Conservation (phyloP, 768 basidiomycete species). For the Xerocomellus intermedius region DNA sequence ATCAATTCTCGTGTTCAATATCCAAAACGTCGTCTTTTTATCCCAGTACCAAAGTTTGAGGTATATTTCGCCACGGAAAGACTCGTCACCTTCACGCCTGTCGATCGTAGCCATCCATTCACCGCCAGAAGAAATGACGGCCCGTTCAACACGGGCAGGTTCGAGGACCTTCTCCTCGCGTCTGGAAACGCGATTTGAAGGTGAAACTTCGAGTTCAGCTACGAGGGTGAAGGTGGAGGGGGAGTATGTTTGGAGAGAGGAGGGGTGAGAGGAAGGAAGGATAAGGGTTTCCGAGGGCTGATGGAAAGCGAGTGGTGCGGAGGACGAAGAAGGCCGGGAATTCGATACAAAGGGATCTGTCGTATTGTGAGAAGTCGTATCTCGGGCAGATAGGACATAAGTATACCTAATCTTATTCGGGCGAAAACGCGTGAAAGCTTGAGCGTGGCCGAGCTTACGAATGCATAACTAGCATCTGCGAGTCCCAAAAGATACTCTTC, state of each 20-base stretch:
- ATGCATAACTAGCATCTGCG: slow-evolving; percentile 75
- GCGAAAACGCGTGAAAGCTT: slow-evolving; percentile 72
- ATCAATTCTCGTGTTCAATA: slow-evolving; percentile 86
- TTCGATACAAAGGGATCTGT: slow-evolving; percentile 38
- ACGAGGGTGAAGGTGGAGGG: slow-evolving; percentile 66
- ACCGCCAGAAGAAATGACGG: slow-evolving; percentile 63
- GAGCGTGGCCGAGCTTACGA: slow-evolving; percentile 69
- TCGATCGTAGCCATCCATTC: slow-evolving; percentile 95
- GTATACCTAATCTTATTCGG: slow-evolving; percentile 73
- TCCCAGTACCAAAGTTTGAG: slow-evolving; percentile 94
- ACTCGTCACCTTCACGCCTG: slow-evolving; percentile 62
- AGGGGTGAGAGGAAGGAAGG: slow-evolving; percentile 91
- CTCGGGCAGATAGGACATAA: not conserved
- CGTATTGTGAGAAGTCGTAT: not conserved
- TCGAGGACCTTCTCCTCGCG: slow-evolving; percentile 75
- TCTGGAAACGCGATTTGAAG: slow-evolving; percentile 87
- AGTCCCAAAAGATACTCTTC: slow-evolving; percentile 89
- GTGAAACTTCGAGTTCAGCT: slow-evolving; percentile 88
- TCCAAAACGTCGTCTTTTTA: slow-evolving; percentile 56
- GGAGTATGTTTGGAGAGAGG: slow-evolving; percentile 90
- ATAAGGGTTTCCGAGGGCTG: slow-evolving; percentile 70
- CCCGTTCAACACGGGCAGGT: slow-evolving; percentile 70
- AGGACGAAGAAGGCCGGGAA: slow-evolving; percentile 36
- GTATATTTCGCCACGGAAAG: slow-evolving; percentile 65
- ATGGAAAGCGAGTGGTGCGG: slow-evolving; percentile 76